Conservation (phyloP, 805 yeast species). For the Metschnikowia rubicola region DNA sequence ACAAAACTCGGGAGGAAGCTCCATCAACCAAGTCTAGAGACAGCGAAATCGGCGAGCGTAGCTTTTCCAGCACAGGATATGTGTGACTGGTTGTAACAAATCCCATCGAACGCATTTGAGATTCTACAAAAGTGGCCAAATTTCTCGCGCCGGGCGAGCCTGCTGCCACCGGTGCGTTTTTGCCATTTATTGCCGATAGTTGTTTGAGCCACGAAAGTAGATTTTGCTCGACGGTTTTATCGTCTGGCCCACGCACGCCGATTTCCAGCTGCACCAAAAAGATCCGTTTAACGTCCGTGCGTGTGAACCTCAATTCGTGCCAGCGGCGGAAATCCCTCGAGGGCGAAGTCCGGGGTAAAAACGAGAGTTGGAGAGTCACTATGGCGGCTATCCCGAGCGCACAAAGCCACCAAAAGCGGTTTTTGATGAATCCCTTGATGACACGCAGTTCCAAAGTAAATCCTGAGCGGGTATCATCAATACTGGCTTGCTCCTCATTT, state of each 20-base stretch:
- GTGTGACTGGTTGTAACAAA: slow-evolving; percentile 19
- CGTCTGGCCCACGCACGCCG: slow-evolving; percentile 14
- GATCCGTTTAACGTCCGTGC: slow-evolving; percentile 64
- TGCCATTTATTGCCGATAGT: slow-evolving; percentile 24
- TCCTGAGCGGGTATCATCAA: slow-evolving; percentile 4
- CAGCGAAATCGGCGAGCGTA: slow-evolving; percentile 26
- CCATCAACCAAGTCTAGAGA: slow-evolving; percentile 23
- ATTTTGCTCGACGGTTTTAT: slow-evolving; percentile 24
- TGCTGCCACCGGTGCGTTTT: slow-evolving; percentile 19
- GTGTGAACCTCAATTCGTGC: slow-evolving; percentile 63
- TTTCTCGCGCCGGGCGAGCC: slow-evolving; percentile 21
- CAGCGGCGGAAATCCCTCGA: slow-evolving; percentile 76
- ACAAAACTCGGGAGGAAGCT: slow-evolving; percentile 20
- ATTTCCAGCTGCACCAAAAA: slow-evolving; percentile 36
- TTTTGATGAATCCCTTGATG: background rate
- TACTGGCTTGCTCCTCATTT: background rate
- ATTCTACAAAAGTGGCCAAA: slow-evolving; percentile 25
- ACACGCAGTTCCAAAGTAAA: slow-evolving; percentile 7
- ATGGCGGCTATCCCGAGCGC: slow-evolving; percentile 50
- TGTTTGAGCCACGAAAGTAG: slow-evolving; percentile 27
- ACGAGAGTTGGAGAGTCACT: slow-evolving; percentile 59
- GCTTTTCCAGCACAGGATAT: slow-evolving; percentile 10
- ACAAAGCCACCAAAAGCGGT: slow-evolving; percentile 44
- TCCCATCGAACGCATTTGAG: slow-evolving; percentile 27
- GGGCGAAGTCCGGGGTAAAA: slow-evolving; percentile 80